Base-by-base conservation (phyloP, 169 alveolate genomes). In the Toxoplasma gondii region DNA sequence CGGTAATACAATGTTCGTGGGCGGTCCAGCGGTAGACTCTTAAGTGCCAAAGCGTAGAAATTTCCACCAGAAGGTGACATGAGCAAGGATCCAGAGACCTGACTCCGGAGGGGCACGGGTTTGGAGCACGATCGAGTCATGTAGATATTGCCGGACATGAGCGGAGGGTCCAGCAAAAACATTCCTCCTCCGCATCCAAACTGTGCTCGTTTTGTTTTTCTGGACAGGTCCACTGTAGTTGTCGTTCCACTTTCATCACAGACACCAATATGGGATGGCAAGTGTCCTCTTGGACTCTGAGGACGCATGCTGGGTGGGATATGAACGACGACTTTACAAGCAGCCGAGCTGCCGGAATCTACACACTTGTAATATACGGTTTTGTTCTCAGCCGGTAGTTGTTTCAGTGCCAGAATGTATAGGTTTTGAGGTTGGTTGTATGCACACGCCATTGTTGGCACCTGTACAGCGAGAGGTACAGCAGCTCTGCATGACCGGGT, bases 91-190 rank as follows among this genome's bases (percentile, higher is more conserved):
- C 86, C 86, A 78, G 39, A 17, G 39, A 78, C 86, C 43, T 78
- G 86, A 12, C 45, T 78, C 86, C 86, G 86, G 39, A 78, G 86
- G 29, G 86, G 86, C 43, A 78, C 44, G 86, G 86, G 49, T 17
- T 38, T 78, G 49, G 45, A 29, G 45, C 86, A 78, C 86, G 86
- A 78, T 78, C 86, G 86, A 38, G 86, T n/a, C 45, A 45, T 38
- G 86, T 78, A 78, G 10, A n/a, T 4, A 1, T 17, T 38, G 16
- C 43, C 86, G 27, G 86, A 19, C 43, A 78, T 1, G 16, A 78
- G 22, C 44, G 86, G 86, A n/a, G 86, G 86, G n/a, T 78, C 86
- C 44, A 78, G 86, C 86, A 29, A n/a, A n/a, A 78, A 78, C 86
- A 78, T 78, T 78, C 86, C 86, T 38, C 86, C 86, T 38, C 86